phyloP scores from a whole-genome alignment of 73 alveolate species.

The Tetrahymena elliotti region DNA sequence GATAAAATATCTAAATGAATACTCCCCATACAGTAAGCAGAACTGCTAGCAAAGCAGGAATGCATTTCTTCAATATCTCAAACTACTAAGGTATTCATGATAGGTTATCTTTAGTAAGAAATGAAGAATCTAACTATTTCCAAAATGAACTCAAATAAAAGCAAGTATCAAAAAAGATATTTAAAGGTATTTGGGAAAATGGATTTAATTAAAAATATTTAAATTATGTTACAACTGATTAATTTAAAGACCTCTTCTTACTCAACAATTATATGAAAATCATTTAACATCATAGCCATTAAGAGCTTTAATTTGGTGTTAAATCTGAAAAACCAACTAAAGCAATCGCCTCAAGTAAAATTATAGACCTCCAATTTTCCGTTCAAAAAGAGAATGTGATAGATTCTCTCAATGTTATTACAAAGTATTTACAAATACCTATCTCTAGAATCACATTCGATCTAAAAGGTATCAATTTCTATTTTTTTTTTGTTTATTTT shows the following conservation, averaged over 20 bases:
- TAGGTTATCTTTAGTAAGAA: neutral
- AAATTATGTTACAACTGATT: neutral
- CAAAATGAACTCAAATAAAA: neutral
- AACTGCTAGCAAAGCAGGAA: neutral
- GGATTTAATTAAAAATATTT: neutral
- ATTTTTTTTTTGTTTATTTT: too few relatives aligned
- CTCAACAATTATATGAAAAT: neutral
- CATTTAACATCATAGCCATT: neutral
- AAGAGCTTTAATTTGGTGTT: neutral
- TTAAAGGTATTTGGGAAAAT: neutral
- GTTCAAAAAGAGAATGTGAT: neutral
- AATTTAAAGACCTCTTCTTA: neutral
- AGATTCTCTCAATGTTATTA: neutral
- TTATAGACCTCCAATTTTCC: neutral
- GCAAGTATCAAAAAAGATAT: neutral
- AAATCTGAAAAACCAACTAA: neutral
- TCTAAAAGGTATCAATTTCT: neutral
- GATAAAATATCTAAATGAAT: neutral
- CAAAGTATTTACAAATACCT: neutral
- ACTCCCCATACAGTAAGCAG: neutral
- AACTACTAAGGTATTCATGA: neutral
- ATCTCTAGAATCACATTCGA: neutral
- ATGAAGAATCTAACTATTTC: neutral
- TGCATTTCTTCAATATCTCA: neutral
- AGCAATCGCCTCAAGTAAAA: neutral